Evolutionary conservation across 345 rosid genomes (phyloP), one percentile per base, ranked within the genome.

Genomic region (Citrus inodora): DNA sequence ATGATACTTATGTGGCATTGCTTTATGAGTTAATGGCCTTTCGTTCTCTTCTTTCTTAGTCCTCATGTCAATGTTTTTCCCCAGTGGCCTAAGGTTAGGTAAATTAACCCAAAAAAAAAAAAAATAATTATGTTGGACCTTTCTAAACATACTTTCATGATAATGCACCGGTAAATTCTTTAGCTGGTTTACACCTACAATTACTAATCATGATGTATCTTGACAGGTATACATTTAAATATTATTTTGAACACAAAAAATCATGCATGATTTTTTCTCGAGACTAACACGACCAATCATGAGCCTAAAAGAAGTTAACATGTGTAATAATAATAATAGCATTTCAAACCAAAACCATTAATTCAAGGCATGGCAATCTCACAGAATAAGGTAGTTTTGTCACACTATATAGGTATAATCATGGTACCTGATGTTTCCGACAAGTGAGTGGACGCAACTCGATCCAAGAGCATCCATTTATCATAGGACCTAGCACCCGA

Each of bases 381-480:
- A 16, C 55, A 9, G 16, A 17, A 0, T 40, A 17, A 75, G 27
- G 60, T 9, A 27, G 61, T 40, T 37, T 61, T 75, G 42, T 25
- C 21, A 2, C 62, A 33, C 10, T 16, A 25, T 10, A 74, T 22
- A 48, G 28, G 32, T 32, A 38, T 5, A 19, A 48, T 56, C 63
- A 37, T 17, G 48, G 78, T 86, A 93, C 98, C 98, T 95, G 98
- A 88, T 95, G 97, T 71, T 95, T 95, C 83, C 92, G 86, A 84
- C 92, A 86, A 51, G 98, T 92, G 69, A 86, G 85, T 46, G 98
- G 98, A 56, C 84, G 80, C 76, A 93, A 85, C 82, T 95, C 98
- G 51, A 95, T 76, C 98, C 98, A 93, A 2, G 98, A 87, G 78
- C 97, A 95, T 76, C 98, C 98, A 78, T 95, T 95, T 82, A 95